A percentile compares a stretch with the other conserved stretches of the same genome.
These are phyloP conservation scores for Nicotiana otophora DNA, from an alignment of 257 asterid species.

Conservation along the genomic window DNA sequence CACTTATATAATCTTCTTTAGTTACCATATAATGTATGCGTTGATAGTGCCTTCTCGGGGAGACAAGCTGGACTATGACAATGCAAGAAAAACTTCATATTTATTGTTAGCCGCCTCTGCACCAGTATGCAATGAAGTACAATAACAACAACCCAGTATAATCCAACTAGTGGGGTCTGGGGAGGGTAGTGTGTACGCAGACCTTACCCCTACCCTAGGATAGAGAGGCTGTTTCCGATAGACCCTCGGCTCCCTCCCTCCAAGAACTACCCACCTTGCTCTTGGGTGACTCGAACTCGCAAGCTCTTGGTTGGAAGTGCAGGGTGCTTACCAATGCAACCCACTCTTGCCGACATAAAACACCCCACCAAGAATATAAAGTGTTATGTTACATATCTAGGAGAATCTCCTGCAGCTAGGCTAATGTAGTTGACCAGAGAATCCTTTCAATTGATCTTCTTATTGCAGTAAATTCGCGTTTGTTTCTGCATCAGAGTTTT, in stretches of 20 bases:
- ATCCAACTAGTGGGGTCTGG: no score
- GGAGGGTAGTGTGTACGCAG: no score
- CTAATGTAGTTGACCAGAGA: constrained; percentile 39
- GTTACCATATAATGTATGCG: constrained; percentile 10
- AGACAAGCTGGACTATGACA: constrained; percentile 46
- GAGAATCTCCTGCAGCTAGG: constrained; percentile 50
- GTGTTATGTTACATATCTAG: constrained; percentile 35
- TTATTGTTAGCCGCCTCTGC: constrained; percentile 65
- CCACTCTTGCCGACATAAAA: constrained; percentile 48
- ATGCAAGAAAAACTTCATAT: constrained; percentile 43
- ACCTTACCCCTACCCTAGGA: no score
- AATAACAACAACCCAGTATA: no score
- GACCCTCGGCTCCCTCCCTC: no score
- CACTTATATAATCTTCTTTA: neutral
- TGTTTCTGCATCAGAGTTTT: constrained; percentile 39
- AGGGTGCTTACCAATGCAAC: no score
- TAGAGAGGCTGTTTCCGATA: no score
- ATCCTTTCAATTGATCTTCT: constrained; percentile 46
- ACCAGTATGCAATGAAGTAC: constrained; percentile 31
- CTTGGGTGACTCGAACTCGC: no score
- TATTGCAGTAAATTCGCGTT: constrained; percentile 61
- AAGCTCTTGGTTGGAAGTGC: no score
- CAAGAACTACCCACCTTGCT: no score
- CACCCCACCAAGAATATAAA: constrained; percentile 54
- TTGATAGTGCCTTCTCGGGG: constrained; percentile 65